phyloP scores from a whole-genome alignment of 2,329 filamentous ascomycete species.

The Neurospora sp. region DNA sequence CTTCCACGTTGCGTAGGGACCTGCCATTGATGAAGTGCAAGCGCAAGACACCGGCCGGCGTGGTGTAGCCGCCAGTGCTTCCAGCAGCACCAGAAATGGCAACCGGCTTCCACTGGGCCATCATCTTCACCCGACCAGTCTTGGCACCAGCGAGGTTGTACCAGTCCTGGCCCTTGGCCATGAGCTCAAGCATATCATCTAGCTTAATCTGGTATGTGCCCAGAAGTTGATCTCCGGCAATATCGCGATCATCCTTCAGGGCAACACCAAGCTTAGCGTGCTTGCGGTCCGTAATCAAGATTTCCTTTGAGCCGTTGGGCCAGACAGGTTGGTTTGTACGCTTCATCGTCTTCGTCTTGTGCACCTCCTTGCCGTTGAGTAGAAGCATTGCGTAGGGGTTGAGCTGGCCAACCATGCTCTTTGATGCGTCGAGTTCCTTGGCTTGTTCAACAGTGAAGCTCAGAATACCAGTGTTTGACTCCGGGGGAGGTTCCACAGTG shows the following conservation, averaged over 20 bases:
- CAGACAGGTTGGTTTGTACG: constrained; percentile 96
- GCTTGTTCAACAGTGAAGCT: constrained; percentile 91
- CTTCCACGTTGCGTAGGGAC: constrained; percentile 84
- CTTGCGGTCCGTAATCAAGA: constrained; percentile 89
- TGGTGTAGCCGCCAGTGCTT: constrained; percentile 80
- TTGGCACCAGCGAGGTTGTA: constrained; percentile 77
- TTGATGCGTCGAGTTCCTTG: constrained; percentile 87
- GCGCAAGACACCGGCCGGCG: constrained; percentile 89
- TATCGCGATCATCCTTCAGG: constrained; percentile 89
- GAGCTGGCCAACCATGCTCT: constrained; percentile 82
- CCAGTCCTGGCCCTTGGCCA: constrained; percentile 92
- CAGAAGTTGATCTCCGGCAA: constrained; percentile 71
- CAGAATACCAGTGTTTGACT: constrained; percentile 87
- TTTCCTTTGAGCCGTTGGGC: constrained; percentile 84
- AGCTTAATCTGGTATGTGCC: constrained; percentile 94
- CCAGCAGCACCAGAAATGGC: constrained; percentile 67
- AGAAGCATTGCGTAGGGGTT: constrained; percentile 85
- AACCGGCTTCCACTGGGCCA: constrained; percentile 90
- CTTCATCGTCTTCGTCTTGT: constrained; percentile 85
- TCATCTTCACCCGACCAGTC: constrained; percentile 81
- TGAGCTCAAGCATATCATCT: constrained; percentile 83
- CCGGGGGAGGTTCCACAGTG: constrained; percentile 68
- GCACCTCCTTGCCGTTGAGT: constrained; percentile 85
- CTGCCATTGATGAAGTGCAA: constrained; percentile 80
- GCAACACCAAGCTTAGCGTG: constrained; percentile 82